phyloP scores from a whole-genome alignment of 441 rosid genomes.

The Gossypium davidsonii region DNA sequence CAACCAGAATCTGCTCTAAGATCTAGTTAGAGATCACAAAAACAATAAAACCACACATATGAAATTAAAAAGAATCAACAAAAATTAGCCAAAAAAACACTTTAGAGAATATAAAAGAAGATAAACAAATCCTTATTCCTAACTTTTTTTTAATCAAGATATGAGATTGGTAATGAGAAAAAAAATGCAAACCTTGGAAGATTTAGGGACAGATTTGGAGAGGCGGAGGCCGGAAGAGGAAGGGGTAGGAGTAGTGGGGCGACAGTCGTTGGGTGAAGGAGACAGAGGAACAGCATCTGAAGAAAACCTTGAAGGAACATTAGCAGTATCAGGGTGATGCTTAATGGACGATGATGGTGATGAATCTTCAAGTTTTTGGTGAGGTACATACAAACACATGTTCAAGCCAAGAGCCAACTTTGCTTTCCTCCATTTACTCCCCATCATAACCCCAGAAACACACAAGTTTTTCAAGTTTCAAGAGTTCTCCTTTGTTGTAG shows the following conservation, averaged over 20 bases:
- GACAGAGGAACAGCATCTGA: conserved; percentile 38
- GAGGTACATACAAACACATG: conserved; percentile 71
- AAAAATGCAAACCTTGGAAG: conserved; percentile 48
- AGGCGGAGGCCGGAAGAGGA: conserved; percentile 60
- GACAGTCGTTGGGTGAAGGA: conserved; percentile 10
- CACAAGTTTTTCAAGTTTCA: not conserved
- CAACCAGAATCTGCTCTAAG: conserved; percentile 12
- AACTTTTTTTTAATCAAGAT: not conserved
- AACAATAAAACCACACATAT: not conserved
- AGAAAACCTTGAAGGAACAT: conserved; percentile 38
- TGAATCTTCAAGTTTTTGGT: conserved; percentile 45
- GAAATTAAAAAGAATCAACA: not conserved
- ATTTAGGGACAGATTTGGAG: conserved; percentile 41
- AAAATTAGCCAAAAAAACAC: not conserved
- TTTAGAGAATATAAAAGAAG: not conserved
- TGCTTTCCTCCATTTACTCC: conserved; percentile 88
- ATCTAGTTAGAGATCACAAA: not conserved
- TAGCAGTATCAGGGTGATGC: conserved; percentile 1
- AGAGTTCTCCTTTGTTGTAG: conserved; percentile 2
- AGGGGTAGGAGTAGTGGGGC: conserved; percentile 40
- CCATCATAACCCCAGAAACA: conserved; percentile 29
- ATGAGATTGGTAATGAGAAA: not conserved
- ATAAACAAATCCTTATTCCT: not conserved
- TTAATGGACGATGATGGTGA: conserved; percentile 17
- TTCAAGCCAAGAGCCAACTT: conserved; percentile 79